Evolutionary conservation across 169 alveolate species (phyloP).

Genomic region (Neospora caninum): DNA sequence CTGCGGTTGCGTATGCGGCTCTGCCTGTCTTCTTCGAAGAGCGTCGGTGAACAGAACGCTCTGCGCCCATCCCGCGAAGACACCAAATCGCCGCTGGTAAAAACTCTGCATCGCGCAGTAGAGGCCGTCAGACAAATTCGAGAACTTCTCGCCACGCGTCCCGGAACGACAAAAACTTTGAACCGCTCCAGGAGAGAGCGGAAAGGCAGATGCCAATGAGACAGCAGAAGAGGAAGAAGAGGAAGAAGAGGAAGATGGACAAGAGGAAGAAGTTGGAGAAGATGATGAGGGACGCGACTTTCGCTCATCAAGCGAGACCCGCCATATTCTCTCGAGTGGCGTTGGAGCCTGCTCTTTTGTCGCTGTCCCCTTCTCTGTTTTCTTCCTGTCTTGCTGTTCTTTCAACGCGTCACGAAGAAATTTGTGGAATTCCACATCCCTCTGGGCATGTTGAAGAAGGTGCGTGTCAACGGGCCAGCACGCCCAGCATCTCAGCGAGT

Average conservation of each 20-base stretch:
- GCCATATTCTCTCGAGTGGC: no score
- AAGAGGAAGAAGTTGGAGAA: neutral
- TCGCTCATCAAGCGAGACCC: no score
- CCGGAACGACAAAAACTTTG: neutral
- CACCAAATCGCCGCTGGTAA: conserved; percentile 23
- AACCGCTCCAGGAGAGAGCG: neutral
- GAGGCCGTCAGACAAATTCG: neutral
- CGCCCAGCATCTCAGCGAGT: conserved; percentile 82
- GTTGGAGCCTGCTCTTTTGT: no score
- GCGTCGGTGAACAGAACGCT: conserved; percentile 23
- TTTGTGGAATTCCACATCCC: neutral
- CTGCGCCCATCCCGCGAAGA: conserved; percentile 59
- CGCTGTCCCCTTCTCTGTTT: no score
- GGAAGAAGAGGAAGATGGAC: neutral
- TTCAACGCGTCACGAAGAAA: neutral
- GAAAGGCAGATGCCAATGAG: neutral
- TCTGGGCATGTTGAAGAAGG: conserved; percentile 61
- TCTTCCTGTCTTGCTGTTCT: neutral
- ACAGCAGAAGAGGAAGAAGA: neutral
- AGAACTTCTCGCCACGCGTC: neutral
- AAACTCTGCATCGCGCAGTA: conserved; percentile 15
- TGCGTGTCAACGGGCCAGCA: conserved; percentile 93
- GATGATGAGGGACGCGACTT: neutral
- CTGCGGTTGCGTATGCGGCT: no score
- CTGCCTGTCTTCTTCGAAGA: neutral